phyloP scores from a whole-genome alignment of 495 filamentous ascomycete genomes.

The Penicillium atrosanguineum region DNA sequence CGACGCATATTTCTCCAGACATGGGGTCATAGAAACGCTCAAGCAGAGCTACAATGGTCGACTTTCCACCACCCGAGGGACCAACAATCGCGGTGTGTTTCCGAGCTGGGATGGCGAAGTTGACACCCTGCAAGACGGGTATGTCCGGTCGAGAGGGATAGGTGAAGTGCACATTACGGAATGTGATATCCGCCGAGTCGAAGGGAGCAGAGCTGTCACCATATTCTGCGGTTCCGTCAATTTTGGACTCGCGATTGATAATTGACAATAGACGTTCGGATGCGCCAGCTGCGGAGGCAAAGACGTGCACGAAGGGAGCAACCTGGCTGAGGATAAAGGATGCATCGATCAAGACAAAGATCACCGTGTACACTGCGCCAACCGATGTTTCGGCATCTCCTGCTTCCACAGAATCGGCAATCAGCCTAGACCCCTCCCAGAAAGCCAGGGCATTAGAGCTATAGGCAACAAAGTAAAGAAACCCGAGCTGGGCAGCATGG shows the following conservation, averaged over 20 bases:
- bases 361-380: slow-evolving; percentile 61
- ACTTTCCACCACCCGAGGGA: slow-evolving; percentile 68
- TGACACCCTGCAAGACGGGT: slow-evolving; percentile 47
- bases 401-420: slow-evolving; percentile 48
- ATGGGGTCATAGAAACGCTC: slow-evolving; percentile 50
- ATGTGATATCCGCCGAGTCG: slow-evolving; percentile 37
- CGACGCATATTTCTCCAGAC: slow-evolving; percentile 44
- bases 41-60: slow-evolving; percentile 57
- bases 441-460: slow-evolving; percentile 62
- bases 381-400: slow-evolving; percentile 38
- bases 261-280: slow-evolving; percentile 47
- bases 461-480: slow-evolving; percentile 64
- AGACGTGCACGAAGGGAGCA: slow-evolving; percentile 62
- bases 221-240: slow-evolving; percentile 44
- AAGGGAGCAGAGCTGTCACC: slow-evolving; percentile 29
- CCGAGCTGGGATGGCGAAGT: slow-evolving; percentile 51
- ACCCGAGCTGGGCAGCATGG: slow-evolving; percentile 54
- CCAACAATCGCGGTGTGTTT: slow-evolving; percentile 66
- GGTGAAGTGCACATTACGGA: slow-evolving; percentile 54
- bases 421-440: slow-evolving; percentile 59
- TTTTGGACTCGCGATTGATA: slow-evolving; percentile 50
- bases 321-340: slow-evolving; percentile 61
- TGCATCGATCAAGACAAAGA: slow-evolving; percentile 62
- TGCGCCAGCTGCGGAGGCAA: slow-evolving; percentile 54
- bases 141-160: slow-evolving; percentile 62